Base-by-base conservation (phyloP, 2,329 filamentous ascomycete genomes). In the Paecilomyces dactylethromorphus region DNA sequence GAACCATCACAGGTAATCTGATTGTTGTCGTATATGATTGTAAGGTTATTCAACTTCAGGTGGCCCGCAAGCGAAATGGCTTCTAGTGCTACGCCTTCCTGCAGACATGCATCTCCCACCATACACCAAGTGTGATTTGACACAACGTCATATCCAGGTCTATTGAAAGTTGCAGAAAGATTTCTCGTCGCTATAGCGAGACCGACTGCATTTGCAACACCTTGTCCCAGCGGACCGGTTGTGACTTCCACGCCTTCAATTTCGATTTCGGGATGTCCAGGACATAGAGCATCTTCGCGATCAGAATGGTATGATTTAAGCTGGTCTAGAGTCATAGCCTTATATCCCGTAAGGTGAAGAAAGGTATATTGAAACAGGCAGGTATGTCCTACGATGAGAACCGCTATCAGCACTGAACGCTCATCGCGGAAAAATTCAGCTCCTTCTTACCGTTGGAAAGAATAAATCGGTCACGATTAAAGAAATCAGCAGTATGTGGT, bases 391-490 rank as follows among this genome's bases (percentile, higher is more conserved):
- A 12, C 21, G 13, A 21, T n/a, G 2, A 45, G 35, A 55, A 21
- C 49, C 54, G 11, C 4, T 26, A 24, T 55, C 35, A 54, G 35
- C 54, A 56, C 22, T 31, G 24, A 3, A 26, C 3, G n/a, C 50
- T 11, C n/a, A 6, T 12, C 15, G 18, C 51, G 32, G 11, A 22
- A 15, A n/a, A 31, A 22, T 11, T 15, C 18, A 18, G 11, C 22
- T 50, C 5, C 4, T 12, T 11, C 54, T 2, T 58, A 75, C 74
- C 84, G 63, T 87, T 87, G 22, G 83, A 86, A 11, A 87, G 75
- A 6, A 87, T 81, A 64, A 87, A 87, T 22, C 84, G 79, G 63
- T 87, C 84, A 35, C 84, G 76, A 68, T 87, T 85, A 75, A 87
- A 86, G 68, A 75, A 87, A 50, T 76, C 66, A 8, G 82, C 80